Evolutionary conservation across 352 stramenopile genomes (phyloP).

Genomic region (Phytophthora ohioensis): DNA sequence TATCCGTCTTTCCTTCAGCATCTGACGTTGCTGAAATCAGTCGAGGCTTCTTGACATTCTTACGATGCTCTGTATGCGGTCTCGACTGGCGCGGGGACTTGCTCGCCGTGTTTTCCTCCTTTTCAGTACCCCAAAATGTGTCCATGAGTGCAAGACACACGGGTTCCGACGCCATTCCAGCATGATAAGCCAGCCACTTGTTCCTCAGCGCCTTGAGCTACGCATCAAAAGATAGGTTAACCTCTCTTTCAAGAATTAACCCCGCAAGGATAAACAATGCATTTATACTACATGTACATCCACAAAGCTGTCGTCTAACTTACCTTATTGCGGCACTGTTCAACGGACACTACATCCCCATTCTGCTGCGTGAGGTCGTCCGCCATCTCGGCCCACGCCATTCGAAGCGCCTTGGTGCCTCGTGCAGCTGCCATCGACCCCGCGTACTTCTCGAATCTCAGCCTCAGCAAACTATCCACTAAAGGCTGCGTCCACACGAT

Average conservation of each 20-base stretch:
- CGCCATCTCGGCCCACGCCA: slow-evolving; percentile 23
- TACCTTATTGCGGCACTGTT: slow-evolving; percentile 42
- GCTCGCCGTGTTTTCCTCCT: background rate
- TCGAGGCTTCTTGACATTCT: slow-evolving; percentile 12
- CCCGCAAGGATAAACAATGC: background rate
- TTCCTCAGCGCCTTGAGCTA: slow-evolving; percentile 35
- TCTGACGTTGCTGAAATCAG: background rate
- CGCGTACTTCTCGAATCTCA: slow-evolving; percentile 36
- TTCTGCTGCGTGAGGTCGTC: slow-evolving; percentile 22
- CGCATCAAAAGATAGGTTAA: slow-evolving; percentile 9
- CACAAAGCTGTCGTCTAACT: background rate
- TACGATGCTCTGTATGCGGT: slow-evolving; percentile 8
- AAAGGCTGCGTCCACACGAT: slow-evolving; percentile 31
- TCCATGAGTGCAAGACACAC: slow-evolving; percentile 31
- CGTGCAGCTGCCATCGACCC: slow-evolving; percentile 14
- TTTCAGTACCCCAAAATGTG: slow-evolving; percentile 13
- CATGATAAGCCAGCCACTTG: slow-evolving; percentile 34
- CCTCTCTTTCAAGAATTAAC: slow-evolving; percentile 2
- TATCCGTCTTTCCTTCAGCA: background rate
- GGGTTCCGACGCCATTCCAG: slow-evolving; percentile 15
- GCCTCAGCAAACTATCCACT: slow-evolving; percentile 21
- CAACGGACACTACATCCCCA: slow-evolving; percentile 14
- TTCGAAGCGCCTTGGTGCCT: slow-evolving; percentile 29
- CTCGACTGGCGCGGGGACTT: slow-evolving; percentile 9
- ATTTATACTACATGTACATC: background rate